Evolutionary conservation across 768 basidiomycete genomes (phyloP).

Genomic region (Rickenella mellea): DNA sequence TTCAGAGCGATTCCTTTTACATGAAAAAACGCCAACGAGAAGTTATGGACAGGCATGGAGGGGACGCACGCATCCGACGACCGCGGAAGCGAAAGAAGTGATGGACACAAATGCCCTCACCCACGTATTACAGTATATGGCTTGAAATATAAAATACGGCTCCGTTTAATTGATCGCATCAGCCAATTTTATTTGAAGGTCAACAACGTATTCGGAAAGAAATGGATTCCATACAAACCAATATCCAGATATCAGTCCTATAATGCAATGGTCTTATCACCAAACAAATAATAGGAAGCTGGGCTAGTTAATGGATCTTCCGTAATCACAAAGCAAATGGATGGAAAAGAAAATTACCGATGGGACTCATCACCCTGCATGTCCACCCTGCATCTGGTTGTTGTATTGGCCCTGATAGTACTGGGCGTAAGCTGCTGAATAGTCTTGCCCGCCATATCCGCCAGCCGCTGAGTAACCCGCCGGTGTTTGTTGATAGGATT

Average conservation of each 20-base stretch:
- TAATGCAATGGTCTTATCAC: slow-evolving; percentile 1
- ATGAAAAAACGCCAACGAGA: too few relatives aligned
- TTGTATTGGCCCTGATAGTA: slow-evolving; percentile 87
- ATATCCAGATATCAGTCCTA: neutral
- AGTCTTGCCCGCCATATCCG: slow-evolving; percentile 42
- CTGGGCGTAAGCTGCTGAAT: slow-evolving; percentile 67
- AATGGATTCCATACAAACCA: slow-evolving; percentile 1
- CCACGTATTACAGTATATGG: too few relatives aligned
- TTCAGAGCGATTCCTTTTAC: too few relatives aligned
- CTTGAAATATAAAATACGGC: too few relatives aligned
- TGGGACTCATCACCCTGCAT: slow-evolving; percentile 3
- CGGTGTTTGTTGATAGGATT: neutral
- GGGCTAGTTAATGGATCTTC: slow-evolving; percentile 1
- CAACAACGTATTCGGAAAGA: slow-evolving; percentile 1
- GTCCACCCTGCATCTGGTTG: slow-evolving; percentile 45
- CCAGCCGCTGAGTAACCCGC: neutral
- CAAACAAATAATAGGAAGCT: slow-evolving; percentile 11
- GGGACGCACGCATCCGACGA: too few relatives aligned
- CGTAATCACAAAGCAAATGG: slow-evolving; percentile 5
- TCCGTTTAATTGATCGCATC: too few relatives aligned
- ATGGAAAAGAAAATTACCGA: slow-evolving; percentile 15
- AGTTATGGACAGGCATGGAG: too few relatives aligned
- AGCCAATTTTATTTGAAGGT: too few relatives aligned
- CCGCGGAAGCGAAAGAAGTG: too few relatives aligned
- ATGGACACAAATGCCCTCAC: too few relatives aligned